Percentiles rank a stretch among this genome's conserved stretches.
Evolutionary conservation across 805 yeast genomes (phyloP).

Genomic region (Hanseniaspora meyeri): DNA sequence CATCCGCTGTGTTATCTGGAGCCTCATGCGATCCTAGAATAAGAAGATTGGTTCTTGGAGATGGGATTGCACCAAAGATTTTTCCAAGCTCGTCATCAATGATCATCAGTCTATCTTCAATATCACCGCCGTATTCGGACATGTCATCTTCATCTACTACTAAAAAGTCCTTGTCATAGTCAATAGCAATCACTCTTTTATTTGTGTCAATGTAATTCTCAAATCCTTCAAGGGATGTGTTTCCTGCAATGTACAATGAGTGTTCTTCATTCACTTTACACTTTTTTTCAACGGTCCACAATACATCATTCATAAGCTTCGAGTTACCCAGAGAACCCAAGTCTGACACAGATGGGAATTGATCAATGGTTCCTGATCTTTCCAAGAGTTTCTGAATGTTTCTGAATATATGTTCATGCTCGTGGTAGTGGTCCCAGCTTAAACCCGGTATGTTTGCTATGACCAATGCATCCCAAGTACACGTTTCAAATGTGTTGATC

Average conservation of each 20-base stretch:
- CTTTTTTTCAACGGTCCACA: slow-evolving; percentile 13
- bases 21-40: slow-evolving; percentile 17
- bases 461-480: slow-evolving; percentile 9
- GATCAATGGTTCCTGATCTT: slow-evolving; percentile 8
- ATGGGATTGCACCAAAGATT: slow-evolving; percentile 55
- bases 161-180: slow-evolving; percentile 36
- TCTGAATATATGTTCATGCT: background rate
- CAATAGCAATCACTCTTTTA: slow-evolving; percentile 49
- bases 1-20: slow-evolving; percentile 26
- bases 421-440: background rate
- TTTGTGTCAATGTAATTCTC: slow-evolving; percentile 51
- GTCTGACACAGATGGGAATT: background rate
- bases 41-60: slow-evolving; percentile 37
- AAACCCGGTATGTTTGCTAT: slow-evolving; percentile 4
- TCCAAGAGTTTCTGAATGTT: background rate
- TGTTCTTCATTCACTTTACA: slow-evolving; percentile 22
- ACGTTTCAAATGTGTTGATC: background rate
- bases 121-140: slow-evolving; percentile 17
- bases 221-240: slow-evolving; percentile 34
- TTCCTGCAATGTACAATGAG: slow-evolving; percentile 19
- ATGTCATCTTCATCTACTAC: slow-evolving; percentile 26
- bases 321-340: background rate
- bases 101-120: background rate
- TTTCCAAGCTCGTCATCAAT: slow-evolving; percentile 25
- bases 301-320: slow-evolving; percentile 2